These are phyloP conservation scores for Canavalia gladiata DNA, from an alignment of 306 rosid species.

Conservation along the genomic window DNA sequence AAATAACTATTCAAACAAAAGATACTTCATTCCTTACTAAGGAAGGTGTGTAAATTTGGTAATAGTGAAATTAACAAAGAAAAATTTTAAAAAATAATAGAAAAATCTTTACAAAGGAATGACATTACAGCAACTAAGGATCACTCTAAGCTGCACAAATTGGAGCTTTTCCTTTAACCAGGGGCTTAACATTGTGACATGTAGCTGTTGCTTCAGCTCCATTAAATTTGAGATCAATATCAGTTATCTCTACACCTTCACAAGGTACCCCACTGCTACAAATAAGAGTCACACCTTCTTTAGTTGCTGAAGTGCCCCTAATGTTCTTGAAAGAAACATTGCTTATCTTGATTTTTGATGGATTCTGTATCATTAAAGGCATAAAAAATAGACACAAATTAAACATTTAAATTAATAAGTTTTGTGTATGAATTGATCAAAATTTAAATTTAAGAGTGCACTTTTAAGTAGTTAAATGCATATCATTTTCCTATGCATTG, in stretches of 20 bases:
- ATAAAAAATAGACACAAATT: not conserved
- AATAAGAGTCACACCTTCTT: not conserved
- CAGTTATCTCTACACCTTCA: not conserved
- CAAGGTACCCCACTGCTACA: constrained; percentile 40
- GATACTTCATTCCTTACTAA: too few relatives aligned
- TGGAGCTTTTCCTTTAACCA: constrained; percentile 18
- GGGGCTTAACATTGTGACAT: constrained; percentile 36
- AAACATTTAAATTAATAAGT: too few relatives aligned
- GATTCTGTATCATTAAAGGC: constrained; percentile 6
- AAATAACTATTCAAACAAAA: too few relatives aligned
- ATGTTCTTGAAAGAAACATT: constrained; percentile 29
- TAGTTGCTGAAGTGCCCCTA: constrained; percentile 1
- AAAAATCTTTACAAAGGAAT: too few relatives aligned
- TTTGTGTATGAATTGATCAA: too few relatives aligned
- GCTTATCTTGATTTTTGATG: constrained; percentile 29
- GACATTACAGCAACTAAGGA: too few relatives aligned
- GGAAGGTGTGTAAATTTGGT: too few relatives aligned
- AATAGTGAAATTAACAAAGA: too few relatives aligned
- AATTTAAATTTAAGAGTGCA: not conserved
- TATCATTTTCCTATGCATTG: not conserved
- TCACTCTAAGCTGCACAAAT: not conserved
- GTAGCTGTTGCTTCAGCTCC: not conserved
- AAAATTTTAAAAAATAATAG: too few relatives aligned
- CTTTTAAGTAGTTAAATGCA: not conserved
- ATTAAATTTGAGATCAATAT: constrained; percentile 33